Percentiles rank a stretch among this genome's conserved stretches.
phyloP scores from a whole-genome alignment of 176 grass and related monocot genomes.

The Musa schizocarpa region DNA sequence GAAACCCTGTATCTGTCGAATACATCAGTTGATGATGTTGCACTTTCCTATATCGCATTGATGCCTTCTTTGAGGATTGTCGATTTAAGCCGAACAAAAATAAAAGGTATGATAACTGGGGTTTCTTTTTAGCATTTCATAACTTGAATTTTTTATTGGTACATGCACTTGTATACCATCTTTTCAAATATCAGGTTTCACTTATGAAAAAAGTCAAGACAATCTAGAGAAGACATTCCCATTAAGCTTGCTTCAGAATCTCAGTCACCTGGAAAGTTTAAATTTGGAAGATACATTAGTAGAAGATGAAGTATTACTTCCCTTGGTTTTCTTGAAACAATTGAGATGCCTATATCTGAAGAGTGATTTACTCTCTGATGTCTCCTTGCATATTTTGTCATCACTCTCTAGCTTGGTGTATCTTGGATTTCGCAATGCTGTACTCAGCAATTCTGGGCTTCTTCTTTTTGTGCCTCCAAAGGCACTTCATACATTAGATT shows the following conservation, averaged over 20 bases:
- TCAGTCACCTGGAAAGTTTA: conserved; percentile 57
- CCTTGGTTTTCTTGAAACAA: conserved; percentile 39
- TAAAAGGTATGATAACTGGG: conserved; percentile 50
- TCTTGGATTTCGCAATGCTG: conserved; percentile 67
- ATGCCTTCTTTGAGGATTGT: conserved; percentile 53
- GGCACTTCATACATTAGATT: conserved; percentile 48
- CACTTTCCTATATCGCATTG: conserved; percentile 53
- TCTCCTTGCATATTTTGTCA: conserved; percentile 40
- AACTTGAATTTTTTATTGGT: conserved; percentile 9
- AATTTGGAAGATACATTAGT: conserved; percentile 58
- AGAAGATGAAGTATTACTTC: conserved; percentile 48
- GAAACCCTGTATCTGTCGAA: conserved; percentile 50
- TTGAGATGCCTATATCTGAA: conserved; percentile 67
- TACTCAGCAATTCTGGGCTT: conserved; percentile 63
- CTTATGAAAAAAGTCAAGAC: conserved; percentile 7
- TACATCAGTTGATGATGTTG: conserved; percentile 70
- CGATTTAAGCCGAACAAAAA: conserved; percentile 51
- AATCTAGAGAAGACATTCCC: conserved; percentile 33
- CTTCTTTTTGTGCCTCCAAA: conserved; percentile 43
- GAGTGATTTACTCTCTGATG: conserved; percentile 74
- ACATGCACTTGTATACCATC: background rate
- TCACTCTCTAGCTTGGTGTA: conserved; percentile 41
- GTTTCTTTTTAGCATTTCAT: conserved; percentile 20
- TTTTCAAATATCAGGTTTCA: conserved; percentile 46
- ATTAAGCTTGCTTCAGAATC: conserved; percentile 36